Percentiles rank a stretch among this genome's conserved stretches.
phyloP scores from a whole-genome alignment of 768 basidiomycete genomes.

The Boletales sp. region DNA sequence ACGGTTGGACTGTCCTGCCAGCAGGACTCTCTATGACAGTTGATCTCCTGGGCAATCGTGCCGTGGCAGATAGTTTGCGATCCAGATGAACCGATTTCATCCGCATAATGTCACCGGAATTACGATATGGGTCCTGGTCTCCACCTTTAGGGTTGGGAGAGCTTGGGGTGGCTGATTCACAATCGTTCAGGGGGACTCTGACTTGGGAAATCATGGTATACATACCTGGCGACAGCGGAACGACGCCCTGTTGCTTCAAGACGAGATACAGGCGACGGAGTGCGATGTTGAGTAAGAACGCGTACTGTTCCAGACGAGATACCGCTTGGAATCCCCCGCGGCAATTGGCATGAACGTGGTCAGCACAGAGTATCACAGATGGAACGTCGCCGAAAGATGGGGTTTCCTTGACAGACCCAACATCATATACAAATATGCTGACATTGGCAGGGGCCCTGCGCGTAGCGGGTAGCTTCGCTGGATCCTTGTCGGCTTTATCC shows the following conservation, averaged over 20 bases:
- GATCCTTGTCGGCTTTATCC: conserved; percentile 39
- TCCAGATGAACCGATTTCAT: conserved; percentile 94
- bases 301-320: conserved; percentile 94
- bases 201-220: conserved; percentile 4
- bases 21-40: conserved; percentile 95
- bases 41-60: conserved; percentile 87
- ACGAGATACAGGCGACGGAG: conserved; percentile 85
- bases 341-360: conserved; percentile 68
- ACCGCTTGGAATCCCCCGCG: conserved; percentile 84
- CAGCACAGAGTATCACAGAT: conserved; percentile 69
- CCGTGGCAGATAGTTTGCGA: conserved; percentile 92
- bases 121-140: conserved; percentile 77
- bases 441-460: conserved; percentile 82
- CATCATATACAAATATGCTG: conserved; percentile 71
- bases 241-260: conserved; percentile 84
- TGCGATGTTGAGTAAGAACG: conserved; percentile 94
- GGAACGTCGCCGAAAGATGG: conserved; percentile 72
- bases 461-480: conserved; percentile 58
- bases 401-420: conserved; percentile 64
- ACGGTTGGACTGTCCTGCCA: conserved; percentile 78
- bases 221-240: conserved; percentile 76
- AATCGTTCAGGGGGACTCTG: conserved; percentile 7
- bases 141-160: conserved; percentile 32
- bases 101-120: conserved; percentile 86
- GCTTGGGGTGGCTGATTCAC: conserved; percentile 25